Conservation (phyloP, 805 yeast species). For the Metschnikowia kunwiensis region DNA sequence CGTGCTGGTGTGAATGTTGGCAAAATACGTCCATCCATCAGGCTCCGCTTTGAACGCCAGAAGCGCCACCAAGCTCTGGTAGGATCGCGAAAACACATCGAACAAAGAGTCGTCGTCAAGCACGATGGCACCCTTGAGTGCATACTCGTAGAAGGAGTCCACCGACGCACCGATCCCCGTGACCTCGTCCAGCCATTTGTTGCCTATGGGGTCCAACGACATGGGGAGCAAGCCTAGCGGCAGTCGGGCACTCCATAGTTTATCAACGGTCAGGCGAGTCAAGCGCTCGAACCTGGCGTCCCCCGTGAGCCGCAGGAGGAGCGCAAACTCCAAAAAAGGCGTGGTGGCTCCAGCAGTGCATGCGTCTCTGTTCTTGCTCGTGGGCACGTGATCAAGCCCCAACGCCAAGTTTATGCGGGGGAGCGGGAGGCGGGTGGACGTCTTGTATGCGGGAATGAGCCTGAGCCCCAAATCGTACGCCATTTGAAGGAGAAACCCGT, state of each 20-base stretch:
- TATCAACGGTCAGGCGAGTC: conserved; percentile 60
- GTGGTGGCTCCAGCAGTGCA: conserved; percentile 88
- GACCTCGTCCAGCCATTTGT: conserved; percentile 53
- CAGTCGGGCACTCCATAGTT: conserved; percentile 67
- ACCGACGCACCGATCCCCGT: conserved; percentile 90
- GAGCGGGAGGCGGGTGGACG: conserved; percentile 64
- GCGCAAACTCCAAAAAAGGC: conserved; percentile 74
- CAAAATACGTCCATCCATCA: conserved; percentile 37
- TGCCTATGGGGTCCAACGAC: conserved; percentile 61
- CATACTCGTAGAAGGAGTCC: conserved; percentile 88
- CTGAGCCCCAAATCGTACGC: conserved; percentile 77
- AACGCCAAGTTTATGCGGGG: conserved; percentile 69
- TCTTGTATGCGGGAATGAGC: conserved; percentile 65
- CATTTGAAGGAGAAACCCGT: conserved; percentile 66
- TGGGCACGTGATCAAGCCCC: conserved; percentile 49
- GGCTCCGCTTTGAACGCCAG: conserved; percentile 28
- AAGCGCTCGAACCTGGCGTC: conserved; percentile 66
- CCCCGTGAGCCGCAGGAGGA: conserved; percentile 71
- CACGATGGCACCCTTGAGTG: conserved; percentile 70
- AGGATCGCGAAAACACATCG: conserved; percentile 48
- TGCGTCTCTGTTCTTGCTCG: conserved; percentile 53
- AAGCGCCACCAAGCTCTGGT: conserved; percentile 49
- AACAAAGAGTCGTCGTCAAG: conserved; percentile 66
- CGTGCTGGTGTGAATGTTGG: conserved; percentile 53
- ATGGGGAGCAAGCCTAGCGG: conserved; percentile 67